Conservation (phyloP, 2,329 filamentous ascomycete species). For the Botryotinia calthae region DNA sequence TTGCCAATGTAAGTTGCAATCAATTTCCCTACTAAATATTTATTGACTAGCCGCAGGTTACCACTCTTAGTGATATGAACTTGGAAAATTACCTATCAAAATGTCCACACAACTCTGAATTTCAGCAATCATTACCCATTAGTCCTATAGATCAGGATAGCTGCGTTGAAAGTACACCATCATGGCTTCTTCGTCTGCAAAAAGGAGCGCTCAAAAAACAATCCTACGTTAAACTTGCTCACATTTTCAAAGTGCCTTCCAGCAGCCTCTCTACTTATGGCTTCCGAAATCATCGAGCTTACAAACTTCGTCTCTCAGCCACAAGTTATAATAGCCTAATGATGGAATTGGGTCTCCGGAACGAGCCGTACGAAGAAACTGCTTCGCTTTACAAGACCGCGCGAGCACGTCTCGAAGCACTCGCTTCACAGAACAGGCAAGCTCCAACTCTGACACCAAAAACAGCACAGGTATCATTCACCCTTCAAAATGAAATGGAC, state of each 20-base stretch:
- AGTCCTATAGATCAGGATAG: slow-evolving; percentile 16
- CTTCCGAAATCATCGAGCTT: slow-evolving; percentile 15
- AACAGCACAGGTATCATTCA: slow-evolving; percentile 1
- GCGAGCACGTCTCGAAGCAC: slow-evolving; percentile 8
- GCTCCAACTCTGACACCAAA: background rate
- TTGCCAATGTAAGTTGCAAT: slow-evolving; percentile 22
- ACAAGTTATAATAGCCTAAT: slow-evolving; percentile 23
- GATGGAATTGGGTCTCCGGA: slow-evolving; percentile 1
- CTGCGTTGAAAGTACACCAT: slow-evolving; percentile 3
- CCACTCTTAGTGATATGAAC: slow-evolving; percentile 24
- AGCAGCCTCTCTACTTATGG: slow-evolving; percentile 15
- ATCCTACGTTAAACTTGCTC: slow-evolving; percentile 26
- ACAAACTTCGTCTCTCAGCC: slow-evolving; percentile 20
- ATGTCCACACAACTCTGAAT: slow-evolving; percentile 7
- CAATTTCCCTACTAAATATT: too few species aligned
- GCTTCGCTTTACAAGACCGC: slow-evolving; percentile 15
- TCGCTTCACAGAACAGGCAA: background rate
- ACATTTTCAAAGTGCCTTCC: slow-evolving; percentile 22
- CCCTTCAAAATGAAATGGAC: background rate
- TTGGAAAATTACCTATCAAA: slow-evolving; percentile 21
- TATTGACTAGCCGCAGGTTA: slow-evolving; percentile 20
- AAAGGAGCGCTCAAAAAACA: slow-evolving; percentile 25
- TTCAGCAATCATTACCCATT: slow-evolving; percentile 23
- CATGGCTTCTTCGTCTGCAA: slow-evolving; percentile 23
- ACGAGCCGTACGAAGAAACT: slow-evolving; percentile 19